Conservation (phyloP, 257 asterid species). For the Lycium ferocissimum region DNA sequence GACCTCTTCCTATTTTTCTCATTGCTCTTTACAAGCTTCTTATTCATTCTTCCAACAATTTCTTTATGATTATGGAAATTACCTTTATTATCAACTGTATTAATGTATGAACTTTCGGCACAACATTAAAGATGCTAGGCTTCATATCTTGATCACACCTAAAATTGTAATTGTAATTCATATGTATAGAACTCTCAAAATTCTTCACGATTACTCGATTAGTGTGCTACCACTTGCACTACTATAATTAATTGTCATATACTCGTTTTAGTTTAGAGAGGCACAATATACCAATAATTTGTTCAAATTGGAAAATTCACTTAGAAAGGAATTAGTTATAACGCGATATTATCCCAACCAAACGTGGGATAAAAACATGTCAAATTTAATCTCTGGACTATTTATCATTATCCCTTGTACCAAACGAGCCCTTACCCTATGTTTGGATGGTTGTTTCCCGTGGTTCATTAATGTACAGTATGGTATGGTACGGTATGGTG, state of each 20-base stretch:
- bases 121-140: conserved; percentile 42
- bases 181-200: conserved; percentile 42
- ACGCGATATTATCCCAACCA: too few species aligned
- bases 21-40: neutral
- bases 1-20: conserved; percentile 7
- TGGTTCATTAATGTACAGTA: too few species aligned
- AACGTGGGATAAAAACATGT: too few species aligned
- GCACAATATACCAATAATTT: too few species aligned
- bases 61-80: conserved; percentile 28
- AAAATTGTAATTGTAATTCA: neutral
- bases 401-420: too few species aligned
- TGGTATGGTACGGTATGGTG: too few species aligned
- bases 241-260: neutral
- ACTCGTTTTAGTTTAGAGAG: too few species aligned
- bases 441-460: too few species aligned
- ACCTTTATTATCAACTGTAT: conserved; percentile 44
- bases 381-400: too few species aligned
- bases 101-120: conserved; percentile 57
- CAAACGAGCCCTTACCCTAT: too few species aligned
- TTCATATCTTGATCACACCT: conserved; percentile 15
- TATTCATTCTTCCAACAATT: neutral
- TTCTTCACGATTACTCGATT: conserved; percentile 37
- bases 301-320: too few species aligned
- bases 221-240: conserved; percentile 14
- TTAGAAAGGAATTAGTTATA: too few species aligned